Percentiles rank a stretch among this genome's conserved stretches.
Evolutionary conservation across 768 basidiomycete species (phyloP).

Genomic region (Pleurotus eryngii): DNA sequence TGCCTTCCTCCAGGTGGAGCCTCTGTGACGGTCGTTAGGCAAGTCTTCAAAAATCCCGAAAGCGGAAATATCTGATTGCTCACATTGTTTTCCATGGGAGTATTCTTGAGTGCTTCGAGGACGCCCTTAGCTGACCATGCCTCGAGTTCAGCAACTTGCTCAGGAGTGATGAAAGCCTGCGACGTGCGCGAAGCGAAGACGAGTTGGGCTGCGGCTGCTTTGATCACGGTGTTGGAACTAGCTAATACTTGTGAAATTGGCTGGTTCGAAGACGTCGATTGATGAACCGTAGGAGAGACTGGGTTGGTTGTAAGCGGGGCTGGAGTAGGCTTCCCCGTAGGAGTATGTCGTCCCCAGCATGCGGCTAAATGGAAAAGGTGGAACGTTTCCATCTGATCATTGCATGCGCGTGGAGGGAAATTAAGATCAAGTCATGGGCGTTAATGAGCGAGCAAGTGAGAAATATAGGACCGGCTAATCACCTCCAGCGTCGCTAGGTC

Average conservation of each 20-base stretch:
- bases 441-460: neutral
- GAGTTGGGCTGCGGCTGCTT: conserved; percentile 79
- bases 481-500: conserved; percentile 73
- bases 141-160: conserved; percentile 57
- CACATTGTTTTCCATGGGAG: conserved; percentile 50
- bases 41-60: conserved; percentile 2
- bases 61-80: conserved; percentile 20
- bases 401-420: neutral
- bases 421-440: neutral
- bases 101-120: conserved; percentile 50
- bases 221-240: conserved; percentile 40
- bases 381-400: conserved; percentile 76
- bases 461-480: conserved; percentile 11
- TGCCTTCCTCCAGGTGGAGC: conserved; percentile 50
- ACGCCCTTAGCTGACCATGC: conserved; percentile 59
- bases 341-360: conserved; percentile 50
- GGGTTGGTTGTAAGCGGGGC: conserved; percentile 46
- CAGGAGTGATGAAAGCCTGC: conserved; percentile 71
- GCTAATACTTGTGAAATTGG: conserved; percentile 18
- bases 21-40: conserved; percentile 29
- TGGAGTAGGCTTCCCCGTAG: conserved; percentile 17
- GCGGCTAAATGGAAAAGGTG: conserved; percentile 77
- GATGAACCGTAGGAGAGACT: conserved; percentile 34
- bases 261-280: conserved; percentile 18
- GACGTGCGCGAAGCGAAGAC: conserved; percentile 76